Percentiles rank a stretch among this genome's conserved stretches.
Conservation (phyloP, 306 rosid genomes). For the Cucurbita moschata region DNA sequence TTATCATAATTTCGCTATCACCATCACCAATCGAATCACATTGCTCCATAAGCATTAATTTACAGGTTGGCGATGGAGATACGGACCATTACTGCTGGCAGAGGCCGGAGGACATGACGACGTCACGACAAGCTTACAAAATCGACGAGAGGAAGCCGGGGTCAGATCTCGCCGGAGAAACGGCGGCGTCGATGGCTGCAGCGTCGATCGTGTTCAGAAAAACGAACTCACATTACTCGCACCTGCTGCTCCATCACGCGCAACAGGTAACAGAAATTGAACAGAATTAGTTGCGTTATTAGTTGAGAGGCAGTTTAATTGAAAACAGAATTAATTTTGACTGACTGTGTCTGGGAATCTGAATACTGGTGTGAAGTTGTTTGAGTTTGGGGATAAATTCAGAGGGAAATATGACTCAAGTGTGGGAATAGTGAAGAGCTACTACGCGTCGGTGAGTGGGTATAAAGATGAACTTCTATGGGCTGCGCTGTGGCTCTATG, state of each 20-base stretch:
- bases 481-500: conserved; percentile 92
- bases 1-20: not conserved
- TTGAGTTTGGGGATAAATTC: conserved; percentile 75
- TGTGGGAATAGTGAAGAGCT: conserved; percentile 71
- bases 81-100: conserved; percentile 99
- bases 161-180: conserved; percentile 95
- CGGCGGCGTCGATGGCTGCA: conserved; percentile 90
- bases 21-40: not conserved
- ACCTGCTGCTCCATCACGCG: conserved; percentile 75
- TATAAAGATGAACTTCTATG: conserved; percentile 85
- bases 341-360: too few species aligned
- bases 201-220: conserved; percentile 65
- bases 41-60: not conserved
- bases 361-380: conserved; percentile 33
- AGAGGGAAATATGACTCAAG: conserved; percentile 78
- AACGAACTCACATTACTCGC: conserved; percentile 80
- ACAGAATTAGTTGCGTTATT: not conserved
- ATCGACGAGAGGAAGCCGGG: conserved; percentile 72
- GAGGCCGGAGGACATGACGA: conserved; percentile 94
- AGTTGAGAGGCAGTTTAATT: not conserved
- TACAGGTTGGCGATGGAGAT: conserved; percentile 94
- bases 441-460: conserved; percentile 99
- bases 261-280: conserved; percentile 37
- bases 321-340: too few species aligned
- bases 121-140: conserved; percentile 84